Base-by-base conservation (phyloP, 257 asterid genomes). In the Solanum commersonii region DNA sequence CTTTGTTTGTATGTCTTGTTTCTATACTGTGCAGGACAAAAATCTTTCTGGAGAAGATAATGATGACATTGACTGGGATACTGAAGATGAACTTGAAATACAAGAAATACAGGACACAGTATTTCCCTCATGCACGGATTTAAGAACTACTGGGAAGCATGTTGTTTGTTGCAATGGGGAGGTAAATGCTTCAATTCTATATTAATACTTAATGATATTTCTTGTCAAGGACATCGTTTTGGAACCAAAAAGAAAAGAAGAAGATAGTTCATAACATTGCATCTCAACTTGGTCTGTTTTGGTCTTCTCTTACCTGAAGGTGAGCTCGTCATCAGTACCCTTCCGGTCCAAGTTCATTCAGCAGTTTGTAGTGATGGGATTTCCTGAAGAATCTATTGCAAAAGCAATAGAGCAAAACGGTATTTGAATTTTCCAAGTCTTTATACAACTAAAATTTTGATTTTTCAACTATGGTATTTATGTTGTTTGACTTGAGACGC, bases 21-120 rank as follows among this genome's bases (percentile, higher is more conserved):
- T 29, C 67, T 16, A 46, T 46, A 37, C 40, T 59, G 3, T 87
- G 84, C 88, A 91, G 93, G 90, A 86, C 35, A 84, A 34, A 31
- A 87, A 83, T 59, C 84, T 37, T 35, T 87, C 89, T 59, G 92
- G 85, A 10, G 88, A 82, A 49, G 91, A 90, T 56, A 85, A 83
- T 83, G 91, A 88, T 59, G 83, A 5, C 82, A 34, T 91, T 49
- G 91, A 90, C 88, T 90, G 93, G 93, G 86, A 89, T 87, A 90
- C 93, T n/a, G 93, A 90, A 22, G 93, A 91, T 63, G 93, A 91
- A 34, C 29, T 87, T 4, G 93, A 91, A 74, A 87, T 91, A 44
- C 89, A 89, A 15, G 87, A 60, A 10, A 46, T 81, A 59, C 89
- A 10, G 85, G 85, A 46, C 38, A 44, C 27, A 1, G 33, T 34